Conservation (phyloP, 2,329 filamentous ascomycete genomes). For the Ustulina deusta region DNA sequence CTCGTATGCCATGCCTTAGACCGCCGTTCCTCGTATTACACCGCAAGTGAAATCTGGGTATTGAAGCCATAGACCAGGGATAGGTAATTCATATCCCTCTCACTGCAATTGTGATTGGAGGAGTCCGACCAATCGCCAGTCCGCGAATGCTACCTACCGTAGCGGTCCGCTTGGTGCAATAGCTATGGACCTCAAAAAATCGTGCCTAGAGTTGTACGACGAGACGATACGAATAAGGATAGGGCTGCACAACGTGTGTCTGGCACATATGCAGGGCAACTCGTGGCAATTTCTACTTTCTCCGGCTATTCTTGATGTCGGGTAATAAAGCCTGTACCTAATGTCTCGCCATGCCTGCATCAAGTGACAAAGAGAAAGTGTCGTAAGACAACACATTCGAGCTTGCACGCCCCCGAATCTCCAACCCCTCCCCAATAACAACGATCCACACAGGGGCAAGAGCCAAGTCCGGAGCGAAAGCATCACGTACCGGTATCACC, state of each 20-base stretch:
- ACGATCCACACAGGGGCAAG: constrained; percentile 14
- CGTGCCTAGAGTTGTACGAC: not conserved
- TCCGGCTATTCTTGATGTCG: not conserved
- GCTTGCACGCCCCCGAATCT: constrained; percentile 1
- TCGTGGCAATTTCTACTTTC: constrained; percentile 16
- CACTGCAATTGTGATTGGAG: constrained; percentile 12
- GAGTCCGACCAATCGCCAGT: not conserved
- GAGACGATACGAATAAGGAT: constrained; percentile 25
- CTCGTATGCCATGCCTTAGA: constrained; percentile 22
- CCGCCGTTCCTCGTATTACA: constrained; percentile 31
- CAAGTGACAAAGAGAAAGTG: constrained; percentile 6
- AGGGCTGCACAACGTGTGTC: constrained; percentile 11
- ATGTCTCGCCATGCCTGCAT: constrained; percentile 4
- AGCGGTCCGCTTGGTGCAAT: constrained; percentile 11
- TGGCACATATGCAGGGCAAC: constrained; percentile 10
- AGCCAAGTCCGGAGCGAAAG: constrained; percentile 10
- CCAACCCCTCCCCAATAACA: not conserved
- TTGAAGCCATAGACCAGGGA: constrained; percentile 13
- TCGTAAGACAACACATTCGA: constrained; percentile 14
- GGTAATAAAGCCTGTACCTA: not conserved
- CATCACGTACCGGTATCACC: constrained; percentile 21
- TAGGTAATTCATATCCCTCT: not conserved
- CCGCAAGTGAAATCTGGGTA: constrained; percentile 1
- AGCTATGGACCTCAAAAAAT: not conserved
- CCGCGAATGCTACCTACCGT: constrained; percentile 4